phyloP scores from a whole-genome alignment of 2,329 filamentous ascomycete genomes.

The Penicillium sumatraense region DNA sequence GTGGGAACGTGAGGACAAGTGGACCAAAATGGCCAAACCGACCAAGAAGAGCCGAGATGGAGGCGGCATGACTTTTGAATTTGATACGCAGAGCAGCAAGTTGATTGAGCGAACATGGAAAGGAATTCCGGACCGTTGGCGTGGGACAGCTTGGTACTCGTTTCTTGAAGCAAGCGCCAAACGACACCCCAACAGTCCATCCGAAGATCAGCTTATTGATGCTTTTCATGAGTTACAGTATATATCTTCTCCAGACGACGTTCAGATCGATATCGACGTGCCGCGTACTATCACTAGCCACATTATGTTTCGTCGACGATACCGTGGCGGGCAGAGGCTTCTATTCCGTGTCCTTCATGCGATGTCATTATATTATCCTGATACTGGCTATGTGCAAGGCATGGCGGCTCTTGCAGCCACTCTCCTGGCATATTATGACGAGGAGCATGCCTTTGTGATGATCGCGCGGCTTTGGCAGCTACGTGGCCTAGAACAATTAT shows the following conservation, averaged over 20 bases:
- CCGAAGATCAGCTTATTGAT: conserved; percentile 73
- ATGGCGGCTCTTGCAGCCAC: conserved; percentile 96
- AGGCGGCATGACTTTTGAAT: conserved; percentile 72
- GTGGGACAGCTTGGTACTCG: conserved; percentile 89
- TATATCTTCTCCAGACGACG: conserved; percentile 81
- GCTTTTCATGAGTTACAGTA: conserved; percentile 75
- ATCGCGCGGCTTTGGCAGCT: conserved; percentile 91
- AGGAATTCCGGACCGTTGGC: conserved; percentile 95
- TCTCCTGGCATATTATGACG: conserved; percentile 93
- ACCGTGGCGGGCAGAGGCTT: conserved; percentile 87
- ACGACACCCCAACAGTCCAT: conserved; percentile 62
- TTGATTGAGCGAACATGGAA: conserved; percentile 95
- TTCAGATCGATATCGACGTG: conserved; percentile 96
- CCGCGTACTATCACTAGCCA: conserved; percentile 92
- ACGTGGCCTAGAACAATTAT: conserved; percentile 82
- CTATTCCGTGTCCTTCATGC: conserved; percentile 92
- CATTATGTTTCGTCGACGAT: conserved; percentile 94
- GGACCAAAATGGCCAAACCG: conserved; percentile 67
- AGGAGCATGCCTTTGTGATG: conserved; percentile 95
- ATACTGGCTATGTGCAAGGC: conserved; percentile 94
- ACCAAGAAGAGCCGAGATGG: conserved; percentile 53
- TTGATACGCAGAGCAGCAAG: conserved; percentile 81
- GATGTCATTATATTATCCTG: conserved; percentile 86
- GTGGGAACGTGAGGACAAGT: conserved; percentile 67
- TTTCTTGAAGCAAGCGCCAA: conserved; percentile 81